These are phyloP conservation scores for Jamesozyma lodderae DNA, from an alignment of 805 yeast species.

Conservation along the genomic window DNA sequence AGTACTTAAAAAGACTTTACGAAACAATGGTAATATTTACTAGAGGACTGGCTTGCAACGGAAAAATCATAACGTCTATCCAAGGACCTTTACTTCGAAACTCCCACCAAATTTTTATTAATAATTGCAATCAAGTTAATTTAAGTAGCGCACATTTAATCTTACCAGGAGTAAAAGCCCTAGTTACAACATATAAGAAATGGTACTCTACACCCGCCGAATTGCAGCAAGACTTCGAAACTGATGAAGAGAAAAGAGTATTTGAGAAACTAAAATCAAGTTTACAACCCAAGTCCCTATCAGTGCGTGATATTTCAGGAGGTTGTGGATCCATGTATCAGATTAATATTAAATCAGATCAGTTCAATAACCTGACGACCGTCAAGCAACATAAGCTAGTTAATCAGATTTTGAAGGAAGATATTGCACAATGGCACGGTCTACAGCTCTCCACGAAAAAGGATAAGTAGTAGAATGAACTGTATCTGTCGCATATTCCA, in stretches of 20 bases:
- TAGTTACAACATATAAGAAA: too few relatives aligned
- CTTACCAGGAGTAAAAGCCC: too few relatives aligned
- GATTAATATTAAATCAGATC: constrained; percentile 59
- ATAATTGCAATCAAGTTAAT: too few relatives aligned
- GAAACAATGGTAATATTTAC: too few relatives aligned
- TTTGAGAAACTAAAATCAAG: constrained; percentile 44
- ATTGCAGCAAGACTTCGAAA: constrained; percentile 10
- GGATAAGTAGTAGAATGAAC: constrained; percentile 7
- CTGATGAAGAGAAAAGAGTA: constrained; percentile 49
- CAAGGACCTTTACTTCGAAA: too few relatives aligned
- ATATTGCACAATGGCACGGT: constrained; percentile 91
- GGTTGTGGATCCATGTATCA: constrained; percentile 99
- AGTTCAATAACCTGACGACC: constrained; percentile 74
- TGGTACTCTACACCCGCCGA: background rate
- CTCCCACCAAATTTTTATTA: too few relatives aligned
- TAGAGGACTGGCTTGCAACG: too few relatives aligned
- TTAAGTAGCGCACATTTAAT: too few relatives aligned
- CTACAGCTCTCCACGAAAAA: constrained; percentile 68
- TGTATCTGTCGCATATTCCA: too few relatives aligned
- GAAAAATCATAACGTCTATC: too few relatives aligned
- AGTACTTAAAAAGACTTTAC: too few relatives aligned
- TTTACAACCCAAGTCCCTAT: constrained; percentile 52
- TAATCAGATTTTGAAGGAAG: constrained; percentile 71
- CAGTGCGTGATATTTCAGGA: constrained; percentile 78
- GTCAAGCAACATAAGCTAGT: constrained; percentile 90